Evolutionary conservation across 2,329 filamentous ascomycete genomes (phyloP), one percentile per base, ranked within the genome.

Genomic region (Penicillium vulpinum): DNA sequence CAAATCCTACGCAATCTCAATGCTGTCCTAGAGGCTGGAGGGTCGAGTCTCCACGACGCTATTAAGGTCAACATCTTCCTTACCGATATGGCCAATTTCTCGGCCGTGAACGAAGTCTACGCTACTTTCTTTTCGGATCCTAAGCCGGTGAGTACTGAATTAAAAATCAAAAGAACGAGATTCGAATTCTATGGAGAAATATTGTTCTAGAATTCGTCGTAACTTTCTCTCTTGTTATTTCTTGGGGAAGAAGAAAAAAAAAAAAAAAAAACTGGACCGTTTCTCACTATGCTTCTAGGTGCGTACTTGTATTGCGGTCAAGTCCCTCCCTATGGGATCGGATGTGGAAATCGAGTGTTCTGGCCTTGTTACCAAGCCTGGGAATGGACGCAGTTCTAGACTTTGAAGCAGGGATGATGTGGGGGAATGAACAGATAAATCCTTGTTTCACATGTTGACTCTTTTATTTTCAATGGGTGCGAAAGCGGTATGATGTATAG

Each of bases 81-180:
- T 10, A 83, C 82, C 0, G 80, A 81, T 58, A 88, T 89, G 85
- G 76, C 79, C 40, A 79, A 88, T 69, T 89, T 88, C 66, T 77
- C 74, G 72, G 86, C 86, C 74, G 90, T 95, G 85, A 96, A 96
- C 78, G 81, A 82, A 68, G 88, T 91, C 73, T 96, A 94, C 35
- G 49, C 54, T 22, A 54, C 59, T n/a, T 63, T 63, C 33, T 71
- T 72, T 45, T 51, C 44, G 38, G 64, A 66, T 50, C 63, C 65
- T 2, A 67, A 64, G 58, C 69, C 68, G 26, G 70, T 70, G 49
- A 54, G 66, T 50, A 41, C 8, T 24, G 3, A n/a, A 6, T 9
- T 15, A 15, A 44, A 35, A 51, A 18, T 5, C 18, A 15, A 44
- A 33, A 18, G 16, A 24, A 46, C 5, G 29, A 51, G 16, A n/a